These are phyloP conservation scores for Cutaneotrichosporon sp. DNA, from an alignment of 1,284 basidiomycete genomes.

Conservation along the genomic window DNA sequence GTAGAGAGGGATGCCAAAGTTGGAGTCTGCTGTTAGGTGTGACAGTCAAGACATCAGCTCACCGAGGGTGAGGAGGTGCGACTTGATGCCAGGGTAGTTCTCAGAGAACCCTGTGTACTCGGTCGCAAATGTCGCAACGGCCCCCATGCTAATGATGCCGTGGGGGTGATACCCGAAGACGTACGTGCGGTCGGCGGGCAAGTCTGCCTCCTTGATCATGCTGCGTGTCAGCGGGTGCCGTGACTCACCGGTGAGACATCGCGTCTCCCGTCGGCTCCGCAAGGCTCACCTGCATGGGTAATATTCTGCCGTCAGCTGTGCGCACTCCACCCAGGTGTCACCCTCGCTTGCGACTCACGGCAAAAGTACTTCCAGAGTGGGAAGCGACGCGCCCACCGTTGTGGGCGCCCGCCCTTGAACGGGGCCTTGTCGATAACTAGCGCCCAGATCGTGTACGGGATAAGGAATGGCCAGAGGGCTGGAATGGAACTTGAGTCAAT, in stretches of 20 bases:
- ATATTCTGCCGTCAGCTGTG: constrained; percentile 67
- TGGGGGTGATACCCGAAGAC: constrained; percentile 98
- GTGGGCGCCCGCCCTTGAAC: constrained; percentile 73
- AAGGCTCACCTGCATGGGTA: constrained; percentile 64
- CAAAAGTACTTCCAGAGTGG: constrained; percentile 67
- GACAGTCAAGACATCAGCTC: constrained; percentile 4
- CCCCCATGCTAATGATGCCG: constrained; percentile 88
- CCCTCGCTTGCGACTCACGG: constrained; percentile 26
- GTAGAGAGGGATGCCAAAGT: constrained; percentile 92
- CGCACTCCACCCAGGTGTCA: neutral
- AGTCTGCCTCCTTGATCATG: constrained; percentile 68
- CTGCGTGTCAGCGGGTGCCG: constrained; percentile 13
- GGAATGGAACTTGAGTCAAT: constrained; percentile 72
- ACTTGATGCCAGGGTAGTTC: constrained; percentile 85
- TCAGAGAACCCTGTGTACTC: constrained; percentile 92
- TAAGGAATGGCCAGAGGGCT: constrained; percentile 79
- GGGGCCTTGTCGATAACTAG: constrained; percentile 71
- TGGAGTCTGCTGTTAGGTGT: constrained; percentile 57
- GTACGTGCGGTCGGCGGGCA: constrained; percentile 88
- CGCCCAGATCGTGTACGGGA: constrained; percentile 82
- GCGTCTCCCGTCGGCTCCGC: neutral
- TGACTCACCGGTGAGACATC: neutral
- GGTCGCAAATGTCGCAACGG: constrained; percentile 89
- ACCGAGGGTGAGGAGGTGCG: constrained; percentile 86
- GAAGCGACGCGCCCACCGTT: constrained; percentile 71